Conservation (phyloP, 2,329 filamentous ascomycete genomes). For the Sclerotinia minor region DNA sequence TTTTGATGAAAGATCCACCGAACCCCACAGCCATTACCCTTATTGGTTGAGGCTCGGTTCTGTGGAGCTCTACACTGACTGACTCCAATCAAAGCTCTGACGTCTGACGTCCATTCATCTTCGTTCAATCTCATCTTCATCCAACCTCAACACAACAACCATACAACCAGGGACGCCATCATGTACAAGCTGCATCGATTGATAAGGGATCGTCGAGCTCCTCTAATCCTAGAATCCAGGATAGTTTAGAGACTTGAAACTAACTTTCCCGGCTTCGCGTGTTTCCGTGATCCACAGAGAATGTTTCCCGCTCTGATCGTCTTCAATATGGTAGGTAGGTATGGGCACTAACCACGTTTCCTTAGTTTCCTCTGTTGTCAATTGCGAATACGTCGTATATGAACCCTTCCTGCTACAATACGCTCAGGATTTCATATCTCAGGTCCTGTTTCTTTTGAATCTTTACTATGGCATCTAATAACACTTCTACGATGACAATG, state of each 20-base stretch:
- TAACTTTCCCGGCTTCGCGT: constrained; percentile 9
- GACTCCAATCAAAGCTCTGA: neutral
- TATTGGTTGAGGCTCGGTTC: neutral
- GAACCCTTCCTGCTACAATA: neutral
- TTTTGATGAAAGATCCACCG: too few relatives aligned
- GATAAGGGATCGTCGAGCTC: neutral
- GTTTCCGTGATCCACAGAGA: neutral
- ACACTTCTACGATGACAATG: neutral
- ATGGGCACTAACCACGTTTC: neutral
- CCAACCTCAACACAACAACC: neutral
- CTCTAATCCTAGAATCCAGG: neutral
- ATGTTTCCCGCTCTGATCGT: neutral
- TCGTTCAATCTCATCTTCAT: neutral
- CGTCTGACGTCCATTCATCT: neutral
- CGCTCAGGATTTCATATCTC: neutral
- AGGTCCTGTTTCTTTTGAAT: neutral
- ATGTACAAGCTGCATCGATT: neutral
- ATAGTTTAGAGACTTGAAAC: neutral
- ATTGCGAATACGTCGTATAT: neutral
- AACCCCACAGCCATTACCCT: too few relatives aligned
- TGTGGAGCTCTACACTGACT: neutral
- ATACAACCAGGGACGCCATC: neutral
- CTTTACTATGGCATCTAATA: neutral
- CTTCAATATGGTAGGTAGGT: neutral
- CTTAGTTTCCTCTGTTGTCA: neutral